These are phyloP conservation scores for Mortierella antarctica DNA, from an alignment of 192 early-diverging fungal genomes.

Conservation along the genomic window DNA sequence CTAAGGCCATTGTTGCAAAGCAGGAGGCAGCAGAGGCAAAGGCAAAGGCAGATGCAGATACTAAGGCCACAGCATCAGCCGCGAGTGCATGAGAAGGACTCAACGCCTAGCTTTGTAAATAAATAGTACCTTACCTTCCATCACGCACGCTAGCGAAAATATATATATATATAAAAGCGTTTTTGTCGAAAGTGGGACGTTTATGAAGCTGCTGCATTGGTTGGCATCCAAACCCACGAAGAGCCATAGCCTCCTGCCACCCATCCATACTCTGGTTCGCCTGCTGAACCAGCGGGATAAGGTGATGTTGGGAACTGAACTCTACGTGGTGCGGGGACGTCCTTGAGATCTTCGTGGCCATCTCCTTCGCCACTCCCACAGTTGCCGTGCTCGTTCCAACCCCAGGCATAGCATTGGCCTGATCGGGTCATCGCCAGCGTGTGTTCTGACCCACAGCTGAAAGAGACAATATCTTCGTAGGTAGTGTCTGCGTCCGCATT, in stretches of 20 bases:
- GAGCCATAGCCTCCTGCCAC: conserved; percentile 44
- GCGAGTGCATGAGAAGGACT: too few relatives aligned
- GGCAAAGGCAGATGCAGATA: conserved; percentile 3
- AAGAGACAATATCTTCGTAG: conserved; percentile 22
- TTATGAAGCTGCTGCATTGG: neutral
- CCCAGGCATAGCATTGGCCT: conserved; percentile 75
- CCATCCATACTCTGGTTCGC: conserved; percentile 4
- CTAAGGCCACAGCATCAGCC: too few relatives aligned
- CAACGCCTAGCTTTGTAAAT: too few relatives aligned
- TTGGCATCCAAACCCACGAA: conserved; percentile 38
- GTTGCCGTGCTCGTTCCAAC: conserved; percentile 97
- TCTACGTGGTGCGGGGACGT: conserved; percentile 26
- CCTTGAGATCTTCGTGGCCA: conserved; percentile 6
- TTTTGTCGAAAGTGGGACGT: neutral
- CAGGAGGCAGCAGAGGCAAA: conserved; percentile 41
- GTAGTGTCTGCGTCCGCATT: neutral
- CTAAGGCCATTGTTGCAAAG: conserved; percentile 43
- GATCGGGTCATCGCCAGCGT: conserved; percentile 61
- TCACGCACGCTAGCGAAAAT: too few relatives aligned
- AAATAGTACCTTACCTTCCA: too few relatives aligned
- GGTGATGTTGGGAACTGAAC: neutral
- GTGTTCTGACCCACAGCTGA: conserved; percentile 84
- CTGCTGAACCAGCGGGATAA: neutral
- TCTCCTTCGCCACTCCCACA: conserved; percentile 67
- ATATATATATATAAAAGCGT: too few relatives aligned